Conservation (phyloP, 768 basidiomycete species). For the Pholiota conissans region DNA sequence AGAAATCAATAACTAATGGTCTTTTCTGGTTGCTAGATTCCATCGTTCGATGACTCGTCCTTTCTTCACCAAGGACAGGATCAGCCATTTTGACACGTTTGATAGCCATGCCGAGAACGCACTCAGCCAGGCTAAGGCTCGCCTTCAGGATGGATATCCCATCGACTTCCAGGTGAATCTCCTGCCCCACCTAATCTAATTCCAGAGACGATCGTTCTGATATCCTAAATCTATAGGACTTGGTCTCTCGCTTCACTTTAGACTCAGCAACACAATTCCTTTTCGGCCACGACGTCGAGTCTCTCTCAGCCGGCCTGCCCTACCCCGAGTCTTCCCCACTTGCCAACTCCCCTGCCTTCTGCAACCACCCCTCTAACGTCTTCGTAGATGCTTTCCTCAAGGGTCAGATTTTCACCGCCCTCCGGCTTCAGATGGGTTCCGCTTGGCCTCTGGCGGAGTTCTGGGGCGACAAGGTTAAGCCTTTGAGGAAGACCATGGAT, state of each 20-base stretch:
- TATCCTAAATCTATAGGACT: conserved; percentile 30
- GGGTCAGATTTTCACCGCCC: conserved; percentile 41
- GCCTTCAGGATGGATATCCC: conserved; percentile 46
- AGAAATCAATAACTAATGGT: background rate
- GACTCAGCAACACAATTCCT: conserved; percentile 66
- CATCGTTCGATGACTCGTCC: conserved; percentile 68
- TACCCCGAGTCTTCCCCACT: conserved; percentile 39
- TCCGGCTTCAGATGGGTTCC: conserved; percentile 40
- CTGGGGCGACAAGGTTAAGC: conserved; percentile 40
- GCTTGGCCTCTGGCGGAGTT: conserved; percentile 56
- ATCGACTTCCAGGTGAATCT: conserved; percentile 59
- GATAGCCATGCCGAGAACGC: conserved; percentile 51
- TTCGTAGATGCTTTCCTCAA: conserved; percentile 53
- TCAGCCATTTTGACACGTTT: conserved; percentile 62
- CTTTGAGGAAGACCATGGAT: conserved; percentile 41
- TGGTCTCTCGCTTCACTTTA: conserved; percentile 53
- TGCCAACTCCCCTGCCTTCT: conserved; percentile 24
- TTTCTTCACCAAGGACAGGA: conserved; percentile 61
- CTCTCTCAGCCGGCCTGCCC: conserved; percentile 47
- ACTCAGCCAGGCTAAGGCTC: conserved; percentile 40
- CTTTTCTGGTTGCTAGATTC: conserved; percentile 34
- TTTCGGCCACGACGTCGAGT: conserved; percentile 52
- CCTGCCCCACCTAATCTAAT: background rate
- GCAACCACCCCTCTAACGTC: conserved; percentile 32
- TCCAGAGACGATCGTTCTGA: background rate